Evolutionary conservation across 192 early-diverging fungal species (phyloP).

Genomic region (Dimargaris xerosporica): DNA sequence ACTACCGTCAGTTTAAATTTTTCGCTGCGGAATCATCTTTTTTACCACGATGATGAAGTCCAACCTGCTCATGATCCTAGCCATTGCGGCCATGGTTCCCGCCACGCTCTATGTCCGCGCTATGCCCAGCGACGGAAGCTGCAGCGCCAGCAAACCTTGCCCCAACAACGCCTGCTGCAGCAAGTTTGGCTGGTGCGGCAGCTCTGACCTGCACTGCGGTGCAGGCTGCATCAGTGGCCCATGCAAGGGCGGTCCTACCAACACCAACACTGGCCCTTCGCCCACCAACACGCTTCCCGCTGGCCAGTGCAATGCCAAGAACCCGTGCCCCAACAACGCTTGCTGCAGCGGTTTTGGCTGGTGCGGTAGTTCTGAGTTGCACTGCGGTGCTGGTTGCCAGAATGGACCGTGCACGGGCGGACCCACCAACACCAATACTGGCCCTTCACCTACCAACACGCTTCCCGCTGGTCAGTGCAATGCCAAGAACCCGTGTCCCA

Average conservation of each 20-base stretch:
- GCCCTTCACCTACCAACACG: no score
- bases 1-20: no score
- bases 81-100: no score
- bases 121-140: not conserved
- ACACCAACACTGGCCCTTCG: not conserved
- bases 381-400: conserved; percentile 9
- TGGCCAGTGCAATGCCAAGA: not conserved
- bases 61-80: no score
- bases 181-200: conserved; percentile 7
- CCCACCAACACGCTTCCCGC: not conserved
- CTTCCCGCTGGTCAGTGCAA: no score
- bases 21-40: no score
- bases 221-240: not conserved
- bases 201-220: not conserved
- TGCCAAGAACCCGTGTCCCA: no score
- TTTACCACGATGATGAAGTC: no score
- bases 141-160: not conserved
- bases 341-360: conserved; percentile 2
- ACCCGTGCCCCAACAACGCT: not conserved
- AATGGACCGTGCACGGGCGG: conserved; percentile 3
- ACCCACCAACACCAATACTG: not conserved
- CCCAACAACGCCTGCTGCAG: conserved; percentile 5
- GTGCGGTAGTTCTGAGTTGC: not conserved
- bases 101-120: not conserved
- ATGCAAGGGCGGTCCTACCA: conserved; percentile 1